Evolutionary conservation across 352 stramenopile genomes (phyloP).

Genomic region (Phytophthora sojae): DNA sequence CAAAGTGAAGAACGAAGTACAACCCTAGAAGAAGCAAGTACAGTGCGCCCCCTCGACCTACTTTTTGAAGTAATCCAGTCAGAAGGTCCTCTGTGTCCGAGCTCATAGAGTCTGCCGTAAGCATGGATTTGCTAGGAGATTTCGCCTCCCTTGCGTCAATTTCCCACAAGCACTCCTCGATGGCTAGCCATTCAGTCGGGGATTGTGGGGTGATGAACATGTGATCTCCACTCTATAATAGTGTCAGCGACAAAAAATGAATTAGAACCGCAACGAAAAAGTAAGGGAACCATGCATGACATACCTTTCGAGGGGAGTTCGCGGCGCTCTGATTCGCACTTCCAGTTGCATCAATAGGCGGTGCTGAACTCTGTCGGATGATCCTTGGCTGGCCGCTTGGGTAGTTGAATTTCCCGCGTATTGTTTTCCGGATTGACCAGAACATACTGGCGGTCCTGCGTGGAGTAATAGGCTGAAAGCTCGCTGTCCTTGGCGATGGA

Average conservation of each 20-base stretch:
- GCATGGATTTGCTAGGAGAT: conserved; percentile 28
- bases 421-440: conserved; percentile 48
- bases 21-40: too few relatives aligned
- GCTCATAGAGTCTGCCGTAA: conserved; percentile 24
- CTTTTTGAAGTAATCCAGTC: conserved; percentile 39
- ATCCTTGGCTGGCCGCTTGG: conserved; percentile 23
- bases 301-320: conserved; percentile 28
- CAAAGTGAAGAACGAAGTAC: too few relatives aligned
- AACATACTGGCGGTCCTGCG: conserved; percentile 49
- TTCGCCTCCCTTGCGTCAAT: conserved; percentile 48
- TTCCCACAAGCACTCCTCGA: conserved; percentile 70
- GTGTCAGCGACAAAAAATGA: neutral
- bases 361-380: conserved; percentile 35
- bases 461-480: conserved; percentile 25
- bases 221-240: conserved; percentile 20
- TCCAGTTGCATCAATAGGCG: conserved; percentile 20
- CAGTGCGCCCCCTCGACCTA: conserved; percentile 7
- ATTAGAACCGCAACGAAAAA: neutral
- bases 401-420: conserved; percentile 50
- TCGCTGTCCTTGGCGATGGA: conserved; percentile 27
- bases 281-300: neutral
- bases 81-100: conserved; percentile 30
- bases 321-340: neutral
- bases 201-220: conserved; percentile 26
- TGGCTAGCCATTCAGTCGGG: conserved; percentile 53